Evolutionary conservation across 2,329 filamentous ascomycete species (phyloP).

Genomic region (Torrubiella hemipterigena): DNA sequence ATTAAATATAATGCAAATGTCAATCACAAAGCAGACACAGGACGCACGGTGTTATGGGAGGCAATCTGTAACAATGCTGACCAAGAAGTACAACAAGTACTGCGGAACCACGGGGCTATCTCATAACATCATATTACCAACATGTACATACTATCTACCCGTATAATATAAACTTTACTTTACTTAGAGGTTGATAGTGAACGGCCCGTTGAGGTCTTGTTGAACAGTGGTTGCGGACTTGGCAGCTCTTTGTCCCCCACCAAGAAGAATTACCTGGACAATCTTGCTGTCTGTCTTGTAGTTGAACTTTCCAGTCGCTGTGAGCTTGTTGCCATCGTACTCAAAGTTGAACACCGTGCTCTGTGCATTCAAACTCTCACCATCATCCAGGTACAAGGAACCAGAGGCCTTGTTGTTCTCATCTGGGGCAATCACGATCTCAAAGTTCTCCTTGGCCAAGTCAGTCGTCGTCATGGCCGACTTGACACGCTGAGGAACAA

Average conservation of each 20-base stretch:
- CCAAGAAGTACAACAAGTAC: too few species aligned
- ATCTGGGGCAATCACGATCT: slow-evolving; percentile 57
- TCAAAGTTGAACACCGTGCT: slow-evolving; percentile 43
- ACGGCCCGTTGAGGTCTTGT: slow-evolving; percentile 4
- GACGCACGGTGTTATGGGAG: too few species aligned
- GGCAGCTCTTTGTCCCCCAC: slow-evolving; percentile 7
- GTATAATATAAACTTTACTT: background rate
- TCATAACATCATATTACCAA: too few species aligned
- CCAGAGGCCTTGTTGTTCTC: slow-evolving; percentile 50
- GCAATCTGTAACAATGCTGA: too few species aligned
- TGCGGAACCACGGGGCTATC: too few species aligned
- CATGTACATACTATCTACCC: too few species aligned
- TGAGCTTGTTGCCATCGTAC: slow-evolving; percentile 40
- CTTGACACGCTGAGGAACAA: slow-evolving; percentile 47
- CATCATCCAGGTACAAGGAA: slow-evolving; percentile 63
- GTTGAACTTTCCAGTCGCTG: slow-evolving; percentile 35
- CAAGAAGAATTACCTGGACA: slow-evolving; percentile 34
- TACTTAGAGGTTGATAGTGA: slow-evolving; percentile 1
- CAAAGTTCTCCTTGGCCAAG: slow-evolving; percentile 54
- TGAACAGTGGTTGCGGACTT: slow-evolving; percentile 2
- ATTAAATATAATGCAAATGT: too few species aligned
- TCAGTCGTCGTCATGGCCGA: slow-evolving; percentile 51
- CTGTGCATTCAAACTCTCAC: slow-evolving; percentile 48
- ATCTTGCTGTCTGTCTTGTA: slow-evolving; percentile 32
- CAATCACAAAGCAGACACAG: too few species aligned